phyloP scores from a whole-genome alignment of 169 alveolate genomes.

The Eimeria acervulina region DNA sequence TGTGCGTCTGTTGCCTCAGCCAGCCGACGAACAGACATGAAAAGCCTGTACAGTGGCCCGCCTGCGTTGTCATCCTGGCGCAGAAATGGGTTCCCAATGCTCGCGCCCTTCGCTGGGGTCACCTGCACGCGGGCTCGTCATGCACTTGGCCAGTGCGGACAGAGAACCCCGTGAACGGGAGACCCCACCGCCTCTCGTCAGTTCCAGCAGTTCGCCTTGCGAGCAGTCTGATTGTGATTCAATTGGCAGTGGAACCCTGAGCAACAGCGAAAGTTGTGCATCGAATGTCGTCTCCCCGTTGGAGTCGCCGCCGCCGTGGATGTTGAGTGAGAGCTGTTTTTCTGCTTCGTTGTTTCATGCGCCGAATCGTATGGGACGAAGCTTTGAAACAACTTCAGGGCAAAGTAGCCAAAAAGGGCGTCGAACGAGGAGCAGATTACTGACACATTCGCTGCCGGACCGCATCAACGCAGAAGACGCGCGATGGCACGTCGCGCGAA shows the following conservation, averaged over 20 bases:
- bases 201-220: background rate
- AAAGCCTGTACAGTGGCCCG: background rate
- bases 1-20: background rate
- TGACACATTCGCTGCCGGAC: constrained; percentile 38
- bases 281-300: background rate
- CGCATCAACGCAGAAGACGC: constrained; percentile 28
- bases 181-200: background rate
- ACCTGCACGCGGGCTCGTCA: background rate
- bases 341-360: constrained; percentile 11
- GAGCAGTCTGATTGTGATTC: background rate
- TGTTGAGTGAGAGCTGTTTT: background rate
- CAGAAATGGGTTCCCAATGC: constrained; percentile 25
- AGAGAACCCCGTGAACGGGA: background rate
- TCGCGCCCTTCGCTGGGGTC: constrained; percentile 10
- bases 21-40: constrained; percentile 18
- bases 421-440: background rate
- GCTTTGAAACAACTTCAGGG: background rate
- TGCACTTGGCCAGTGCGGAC: background rate
- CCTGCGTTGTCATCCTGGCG: background rate
- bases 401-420: background rate
- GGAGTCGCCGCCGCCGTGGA: background rate
- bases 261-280: background rate
- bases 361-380: background rate
- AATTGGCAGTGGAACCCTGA: background rate
- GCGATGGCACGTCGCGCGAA: background rate